Conservation (phyloP, 2,329 filamentous ascomycete species). For the Cladosporium sp. region DNA sequence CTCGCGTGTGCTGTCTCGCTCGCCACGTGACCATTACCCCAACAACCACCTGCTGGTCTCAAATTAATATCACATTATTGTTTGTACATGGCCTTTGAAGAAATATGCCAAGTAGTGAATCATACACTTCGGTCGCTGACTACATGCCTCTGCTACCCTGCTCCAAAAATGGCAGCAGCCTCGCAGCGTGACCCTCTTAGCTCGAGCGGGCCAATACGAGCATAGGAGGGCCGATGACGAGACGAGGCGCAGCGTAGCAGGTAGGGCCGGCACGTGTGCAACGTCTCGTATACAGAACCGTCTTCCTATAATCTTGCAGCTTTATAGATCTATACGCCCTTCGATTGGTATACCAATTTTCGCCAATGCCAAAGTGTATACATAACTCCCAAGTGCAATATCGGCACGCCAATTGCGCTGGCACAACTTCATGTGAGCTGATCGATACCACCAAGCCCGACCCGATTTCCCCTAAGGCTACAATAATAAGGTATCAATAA, state of each 20-base stretch:
- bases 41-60: background rate
- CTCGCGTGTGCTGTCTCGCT: background rate
- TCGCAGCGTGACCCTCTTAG: background rate
- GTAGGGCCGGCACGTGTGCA: background rate
- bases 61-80: background rate
- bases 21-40: slow-evolving; percentile 1
- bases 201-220: background rate
- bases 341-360: no score
- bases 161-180: background rate
- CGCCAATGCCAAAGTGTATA: no score
- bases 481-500: no score
- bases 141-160: background rate
- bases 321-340: no score
- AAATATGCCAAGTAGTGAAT: no score
- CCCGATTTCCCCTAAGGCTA: no score
- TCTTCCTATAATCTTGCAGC: no score
- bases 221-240: background rate
- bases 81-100: background rate
- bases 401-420: no score
- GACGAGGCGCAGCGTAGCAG: background rate
- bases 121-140: no score
- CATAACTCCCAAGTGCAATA: no score
- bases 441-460: no score
- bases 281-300: background rate
- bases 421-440: no score